Conservation (phyloP, 306 rosid genomes). For the Sindora glabra region DNA sequence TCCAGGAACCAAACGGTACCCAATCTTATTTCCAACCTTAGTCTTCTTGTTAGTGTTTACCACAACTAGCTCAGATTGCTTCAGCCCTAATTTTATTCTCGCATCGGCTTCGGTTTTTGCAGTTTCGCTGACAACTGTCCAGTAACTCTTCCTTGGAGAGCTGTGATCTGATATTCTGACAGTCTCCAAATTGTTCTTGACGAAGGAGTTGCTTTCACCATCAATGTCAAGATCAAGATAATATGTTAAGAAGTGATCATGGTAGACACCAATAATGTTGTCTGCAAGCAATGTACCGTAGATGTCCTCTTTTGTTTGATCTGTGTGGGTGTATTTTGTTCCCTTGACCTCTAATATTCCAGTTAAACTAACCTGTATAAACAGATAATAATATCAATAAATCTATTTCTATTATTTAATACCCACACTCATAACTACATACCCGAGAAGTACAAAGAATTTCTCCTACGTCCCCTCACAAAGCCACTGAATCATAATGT, state of each 20-base stretch:
- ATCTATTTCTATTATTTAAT: too few species aligned
- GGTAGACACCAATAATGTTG: constrained; percentile 26
- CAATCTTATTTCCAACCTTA: constrained; percentile 20
- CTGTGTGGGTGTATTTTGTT: constrained; percentile 12
- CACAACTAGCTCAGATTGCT: constrained; percentile 16
- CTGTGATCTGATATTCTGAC: not conserved
- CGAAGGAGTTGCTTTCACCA: constrained; percentile 32
- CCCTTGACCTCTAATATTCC: constrained; percentile 19
- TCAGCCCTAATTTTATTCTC: not conserved
- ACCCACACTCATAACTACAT: not conserved
- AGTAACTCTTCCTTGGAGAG: constrained; percentile 29
- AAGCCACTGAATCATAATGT: too few species aligned
- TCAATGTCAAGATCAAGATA: constrained; percentile 41
- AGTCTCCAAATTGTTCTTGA: constrained; percentile 21
- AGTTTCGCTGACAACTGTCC: constrained; percentile 11
- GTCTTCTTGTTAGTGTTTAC: constrained; percentile 31
- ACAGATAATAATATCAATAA: not conserved
- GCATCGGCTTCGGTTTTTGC: constrained; percentile 34
- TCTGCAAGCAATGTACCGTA: constrained; percentile 29
- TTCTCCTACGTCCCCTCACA: too few species aligned
- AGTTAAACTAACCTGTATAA: constrained; percentile 23
- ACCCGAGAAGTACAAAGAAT: too few species aligned
- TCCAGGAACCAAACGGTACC: constrained; percentile 29
- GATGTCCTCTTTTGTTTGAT: constrained; percentile 21
- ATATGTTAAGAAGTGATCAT: constrained; percentile 35